phyloP scores from a whole-genome alignment of 2,329 filamentous ascomycete species.

The Rutstroemia sp. region DNA sequence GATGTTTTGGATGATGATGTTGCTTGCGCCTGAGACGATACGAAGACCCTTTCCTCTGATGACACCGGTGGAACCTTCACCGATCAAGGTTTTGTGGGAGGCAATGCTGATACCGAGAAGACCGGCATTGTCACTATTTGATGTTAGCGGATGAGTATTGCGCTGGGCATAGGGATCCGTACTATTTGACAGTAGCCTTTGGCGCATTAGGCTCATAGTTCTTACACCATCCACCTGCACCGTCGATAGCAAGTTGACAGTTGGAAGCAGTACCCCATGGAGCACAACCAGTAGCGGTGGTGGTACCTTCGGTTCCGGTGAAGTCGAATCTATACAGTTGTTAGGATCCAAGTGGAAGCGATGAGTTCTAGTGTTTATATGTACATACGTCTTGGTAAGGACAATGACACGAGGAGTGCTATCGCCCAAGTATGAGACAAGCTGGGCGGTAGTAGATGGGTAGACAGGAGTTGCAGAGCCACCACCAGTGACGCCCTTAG shows the following conservation, averaged over 20 bases:
- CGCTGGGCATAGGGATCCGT: too few species aligned
- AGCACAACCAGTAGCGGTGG: slow-evolving; percentile 11
- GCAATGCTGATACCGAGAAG: slow-evolving; percentile 20
- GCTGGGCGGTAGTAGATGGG: slow-evolving; percentile 45
- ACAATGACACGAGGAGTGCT: slow-evolving; percentile 39
- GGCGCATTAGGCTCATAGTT: slow-evolving; percentile 1
- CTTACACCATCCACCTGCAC: not conserved
- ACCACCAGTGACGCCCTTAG: slow-evolving; percentile 51
- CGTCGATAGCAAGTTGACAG: slow-evolving; percentile 47
- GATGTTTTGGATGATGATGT: slow-evolving; percentile 24
- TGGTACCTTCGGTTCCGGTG: slow-evolving; percentile 39
- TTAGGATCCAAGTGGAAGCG: too few species aligned
- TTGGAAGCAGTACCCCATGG: slow-evolving; percentile 31
- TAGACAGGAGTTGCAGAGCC: slow-evolving; percentile 46
- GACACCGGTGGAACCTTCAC: slow-evolving; percentile 23
- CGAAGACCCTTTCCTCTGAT: slow-evolving; percentile 26
- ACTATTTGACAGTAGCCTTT: slow-evolving; percentile 12
- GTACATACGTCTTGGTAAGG: slow-evolving; percentile 38
- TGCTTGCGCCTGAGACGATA: slow-evolving; percentile 22
- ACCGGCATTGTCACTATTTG: slow-evolving; percentile 19
- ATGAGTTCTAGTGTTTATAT: too few species aligned
- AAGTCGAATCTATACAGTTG: slow-evolving; percentile 34
- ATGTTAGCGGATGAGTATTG: too few species aligned
- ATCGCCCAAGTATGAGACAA: slow-evolving; percentile 36
- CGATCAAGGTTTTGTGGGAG: slow-evolving; percentile 26